Evolutionary conservation across 306 rosid genomes (phyloP), one percentile per base, ranked within the genome.

Genomic region (Dryas alaskensis): DNA sequence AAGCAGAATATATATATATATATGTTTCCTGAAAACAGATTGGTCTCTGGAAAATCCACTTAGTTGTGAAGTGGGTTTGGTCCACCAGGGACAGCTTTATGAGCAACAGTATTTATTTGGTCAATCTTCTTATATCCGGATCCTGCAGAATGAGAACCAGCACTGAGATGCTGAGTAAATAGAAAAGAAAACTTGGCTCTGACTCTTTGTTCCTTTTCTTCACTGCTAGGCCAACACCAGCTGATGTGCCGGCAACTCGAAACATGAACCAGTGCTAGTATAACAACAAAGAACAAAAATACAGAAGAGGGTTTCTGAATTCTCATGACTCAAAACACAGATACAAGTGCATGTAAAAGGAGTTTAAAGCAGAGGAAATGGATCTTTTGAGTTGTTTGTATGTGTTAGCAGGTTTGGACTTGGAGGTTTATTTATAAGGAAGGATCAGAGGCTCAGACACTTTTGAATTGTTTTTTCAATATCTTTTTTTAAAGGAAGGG

Each of bases 31-130:
- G 37, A 31, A 19, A 22, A 45, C 4, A 69, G 7, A 45, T 14
- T 43, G 65, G 49, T 8, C 8, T n/a, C 12, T 17, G 8, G 49
- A 78, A 63, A 63, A 37, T 39, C 31, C 10, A 55, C 59, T 86
- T 78, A 88, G 49, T 88, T 87, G 81, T 89, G 95, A 87, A 89
- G 92, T 68, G 90, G 92, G 68, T 89, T 84, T 78, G 95, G 92
- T 78, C 95, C 95, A 66, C 85, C 81, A 5, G 95, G 90, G 73
- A 84, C 86, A 45, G 83, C 49, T 69, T 81, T 42, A 67, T 31
- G 87, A 50, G 89, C 83, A 75, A 85, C 86, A 65, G 63, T 45
- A 44, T 57, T 40, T 42, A 52, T 44, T 27, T 55, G 64, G 17
- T 64, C 43, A 17, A 14, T 74, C 54, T 25, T 77, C 53, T 25